Base-by-base conservation (phyloP, 805 yeast species). In the Candida qinlingensis region DNA sequence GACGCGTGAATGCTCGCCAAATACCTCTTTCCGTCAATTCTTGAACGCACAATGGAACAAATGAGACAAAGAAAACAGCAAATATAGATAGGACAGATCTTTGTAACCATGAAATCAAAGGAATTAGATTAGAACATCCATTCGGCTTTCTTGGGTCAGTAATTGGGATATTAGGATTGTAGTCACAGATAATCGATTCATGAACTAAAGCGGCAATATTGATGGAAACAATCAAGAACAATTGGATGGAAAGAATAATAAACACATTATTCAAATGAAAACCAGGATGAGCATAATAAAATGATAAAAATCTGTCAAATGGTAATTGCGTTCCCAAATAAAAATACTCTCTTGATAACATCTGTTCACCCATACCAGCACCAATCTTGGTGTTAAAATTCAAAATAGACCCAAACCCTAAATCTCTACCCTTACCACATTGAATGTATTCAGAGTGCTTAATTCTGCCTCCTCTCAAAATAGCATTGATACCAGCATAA, bases 291-390 rank as follows among this genome's bases (percentile, higher is more conserved):
- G 92, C 95, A 63, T 84, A 87, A 65, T 81, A 87, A 64, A 87
- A 86, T 0, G 92, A 82, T 50, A 86, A 67, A 69, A 87, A 86
- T 57, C 94, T 72, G 60, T 87, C 94, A 52, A 86, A 68, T 2
- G 92, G 89, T 36, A 87, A 69, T 53, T 84, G 88, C 3, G 90
- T 81, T 1, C 91, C 86, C 53, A 87, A 71, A 61, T 86, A 85
- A 64, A 79, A 87, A 65, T 86, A 86, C 63, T 87, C 95, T 57
- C 95, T 74, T 4, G 92, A 85, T 48, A 87, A 72, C 79, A 85
- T 81, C 62, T 87, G 95, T 60, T 87, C 95, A 42, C 94, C 92
- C 95, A 87, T 87, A 50, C 94, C 95, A 47, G 94, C 88, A 42
- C 95, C 95, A 65, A 87, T 86, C 61, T 87, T 87, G 26, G 92